A percentile compares a stretch with the other conserved stretches of the same genome.
Evolutionary conservation across 1,284 basidiomycete genomes (phyloP).

Genomic region (Marasmius oreades): DNA sequence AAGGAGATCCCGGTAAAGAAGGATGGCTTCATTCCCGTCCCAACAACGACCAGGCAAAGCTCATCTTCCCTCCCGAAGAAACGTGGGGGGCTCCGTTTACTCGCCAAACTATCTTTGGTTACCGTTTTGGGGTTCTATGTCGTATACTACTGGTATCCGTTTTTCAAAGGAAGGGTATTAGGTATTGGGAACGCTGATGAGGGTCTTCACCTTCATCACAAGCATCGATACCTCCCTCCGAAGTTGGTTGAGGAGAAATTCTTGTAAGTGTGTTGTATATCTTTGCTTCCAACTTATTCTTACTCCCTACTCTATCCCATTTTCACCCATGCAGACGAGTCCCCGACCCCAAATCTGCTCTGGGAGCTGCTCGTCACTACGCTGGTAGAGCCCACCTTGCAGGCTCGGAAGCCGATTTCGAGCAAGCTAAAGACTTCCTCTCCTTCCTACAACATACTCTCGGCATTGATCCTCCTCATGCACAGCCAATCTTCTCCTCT

Average conservation of each 20-base stretch:
- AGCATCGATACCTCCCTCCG: slow-evolving; percentile 3
- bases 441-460: slow-evolving; percentile 45
- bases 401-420: slow-evolving; percentile 45
- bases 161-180: too few species aligned
- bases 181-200: neutral
- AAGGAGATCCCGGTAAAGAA: too few species aligned
- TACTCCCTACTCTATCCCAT: too few species aligned
- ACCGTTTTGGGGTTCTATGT: too few species aligned
- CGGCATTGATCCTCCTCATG: slow-evolving; percentile 29
- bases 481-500: slow-evolving; percentile 45
- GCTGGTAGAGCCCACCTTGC: slow-evolving; percentile 51
- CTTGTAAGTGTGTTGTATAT: slow-evolving; percentile 11
- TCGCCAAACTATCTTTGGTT: too few species aligned
- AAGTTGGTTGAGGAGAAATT: slow-evolving; percentile 15
- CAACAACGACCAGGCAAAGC: too few species aligned
- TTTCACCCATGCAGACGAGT: slow-evolving; percentile 33
- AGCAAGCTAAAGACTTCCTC: slow-evolving; percentile 49
- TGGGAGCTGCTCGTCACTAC: slow-evolving; percentile 39
- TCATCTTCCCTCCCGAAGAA: too few species aligned
- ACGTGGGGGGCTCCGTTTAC: too few species aligned
- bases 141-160: too few species aligned
- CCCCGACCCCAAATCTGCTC: slow-evolving; percentile 45
- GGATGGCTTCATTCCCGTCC: too few species aligned
- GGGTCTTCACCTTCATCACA: neutral
- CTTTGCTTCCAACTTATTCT: neutral